Conservation (phyloP, 2,329 filamentous ascomycete species). For the Escovopsis sp. region DNA sequence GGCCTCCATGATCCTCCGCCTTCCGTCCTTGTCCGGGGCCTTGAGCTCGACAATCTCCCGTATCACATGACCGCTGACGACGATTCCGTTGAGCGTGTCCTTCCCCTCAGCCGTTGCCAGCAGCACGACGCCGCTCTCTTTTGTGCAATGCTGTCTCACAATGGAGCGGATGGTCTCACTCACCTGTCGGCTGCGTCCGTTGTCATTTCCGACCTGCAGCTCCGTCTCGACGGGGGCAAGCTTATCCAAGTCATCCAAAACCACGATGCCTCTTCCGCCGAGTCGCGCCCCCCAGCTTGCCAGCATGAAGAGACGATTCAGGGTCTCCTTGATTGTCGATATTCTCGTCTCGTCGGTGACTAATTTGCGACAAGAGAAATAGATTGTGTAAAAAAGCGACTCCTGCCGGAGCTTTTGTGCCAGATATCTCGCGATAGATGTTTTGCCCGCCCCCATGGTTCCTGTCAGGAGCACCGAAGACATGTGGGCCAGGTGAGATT, state of each 20-base stretch:
- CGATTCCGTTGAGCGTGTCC: slow-evolving; percentile 77
- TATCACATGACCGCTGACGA: slow-evolving; percentile 83
- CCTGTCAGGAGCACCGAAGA: slow-evolving; percentile 86
- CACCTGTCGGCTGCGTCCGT: slow-evolving; percentile 79
- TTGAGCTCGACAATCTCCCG: slow-evolving; percentile 82
- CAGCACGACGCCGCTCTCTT: slow-evolving; percentile 68
- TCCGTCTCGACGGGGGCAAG: slow-evolving; percentile 90
- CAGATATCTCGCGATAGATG: slow-evolving; percentile 60
- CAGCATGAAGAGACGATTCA: slow-evolving; percentile 71
- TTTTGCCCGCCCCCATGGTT: slow-evolving; percentile 81
- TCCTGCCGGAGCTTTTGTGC: slow-evolving; percentile 59
- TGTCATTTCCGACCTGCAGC: slow-evolving; percentile 83
- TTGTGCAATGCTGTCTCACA: slow-evolving; percentile 69
- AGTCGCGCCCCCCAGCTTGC: slow-evolving; percentile 84
- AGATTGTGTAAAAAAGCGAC: slow-evolving; percentile 65
- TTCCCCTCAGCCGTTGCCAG: slow-evolving; percentile 87
- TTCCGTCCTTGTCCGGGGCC: slow-evolving; percentile 82
- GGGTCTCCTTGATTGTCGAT: slow-evolving; percentile 77
- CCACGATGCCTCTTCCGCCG: slow-evolving; percentile 68
- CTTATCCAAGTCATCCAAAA: slow-evolving; percentile 86
- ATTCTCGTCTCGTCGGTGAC: slow-evolving; percentile 85
- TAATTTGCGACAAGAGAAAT: slow-evolving; percentile 74
- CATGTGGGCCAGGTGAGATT: slow-evolving; percentile 63
- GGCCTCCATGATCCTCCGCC: slow-evolving; percentile 69
- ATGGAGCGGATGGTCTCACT: slow-evolving; percentile 78